phyloP scores from a whole-genome alignment of 192 early-diverging fungal genomes.

The Umbelopsis sp. region DNA sequence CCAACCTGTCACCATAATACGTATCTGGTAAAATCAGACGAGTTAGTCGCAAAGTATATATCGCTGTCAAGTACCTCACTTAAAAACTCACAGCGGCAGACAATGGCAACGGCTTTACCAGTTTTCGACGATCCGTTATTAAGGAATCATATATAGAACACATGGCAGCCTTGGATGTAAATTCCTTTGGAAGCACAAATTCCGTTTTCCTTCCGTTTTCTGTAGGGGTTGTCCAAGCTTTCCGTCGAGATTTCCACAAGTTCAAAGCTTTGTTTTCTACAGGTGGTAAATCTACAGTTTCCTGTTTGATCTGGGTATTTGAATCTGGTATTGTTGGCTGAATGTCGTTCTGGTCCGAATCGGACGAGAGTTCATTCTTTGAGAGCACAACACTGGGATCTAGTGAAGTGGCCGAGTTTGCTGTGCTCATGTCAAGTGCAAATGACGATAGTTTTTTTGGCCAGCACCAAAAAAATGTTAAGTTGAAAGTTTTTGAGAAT shows the following conservation, averaged over 20 bases:
- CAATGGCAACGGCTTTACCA: conserved; percentile 51
- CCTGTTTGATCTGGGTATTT: neutral
- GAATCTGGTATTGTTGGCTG: neutral
- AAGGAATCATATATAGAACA: conserved; percentile 50
- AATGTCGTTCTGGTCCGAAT: neutral
- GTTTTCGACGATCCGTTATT: conserved; percentile 43
- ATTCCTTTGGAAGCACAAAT: conserved; percentile 33
- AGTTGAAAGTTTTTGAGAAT: neutral
- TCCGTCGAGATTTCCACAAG: conserved; percentile 51
- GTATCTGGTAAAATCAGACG: conserved; percentile 39
- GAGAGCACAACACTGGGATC: conserved; percentile 3
- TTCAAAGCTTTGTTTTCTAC: conserved; percentile 34
- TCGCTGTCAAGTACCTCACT: neutral
- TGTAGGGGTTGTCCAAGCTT: conserved; percentile 43
- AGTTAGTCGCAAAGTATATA: neutral
- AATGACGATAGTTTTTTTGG: neutral
- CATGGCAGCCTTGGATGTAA: conserved; percentile 31
- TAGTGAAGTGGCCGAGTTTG: neutral
- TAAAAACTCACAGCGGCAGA: conserved; percentile 46
- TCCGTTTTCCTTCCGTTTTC: conserved; percentile 24
- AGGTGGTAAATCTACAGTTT: neutral
- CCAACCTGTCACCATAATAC: conserved; percentile 57
- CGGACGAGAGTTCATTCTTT: neutral
- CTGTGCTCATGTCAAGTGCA: neutral
- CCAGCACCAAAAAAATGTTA: neutral